phyloP scores from a whole-genome alignment of 2,329 filamentous ascomycete genomes.

The Ophiostoma sp. region DNA sequence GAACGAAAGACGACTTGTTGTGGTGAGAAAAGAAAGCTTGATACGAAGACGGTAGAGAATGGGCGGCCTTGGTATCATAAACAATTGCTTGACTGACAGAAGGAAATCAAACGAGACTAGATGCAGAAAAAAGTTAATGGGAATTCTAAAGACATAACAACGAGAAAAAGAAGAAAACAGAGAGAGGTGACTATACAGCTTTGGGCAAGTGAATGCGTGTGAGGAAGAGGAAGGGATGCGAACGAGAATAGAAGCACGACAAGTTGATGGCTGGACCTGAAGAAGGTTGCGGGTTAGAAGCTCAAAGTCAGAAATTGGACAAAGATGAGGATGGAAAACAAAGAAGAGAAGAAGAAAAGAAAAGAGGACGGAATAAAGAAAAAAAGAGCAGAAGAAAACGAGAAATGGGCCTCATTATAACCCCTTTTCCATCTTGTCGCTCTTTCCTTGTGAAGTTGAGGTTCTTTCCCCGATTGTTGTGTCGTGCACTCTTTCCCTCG shows the following conservation, averaged over 20 bases:
- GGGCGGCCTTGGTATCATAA: neutral
- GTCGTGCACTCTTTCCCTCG: neutral
- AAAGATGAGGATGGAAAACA: neutral
- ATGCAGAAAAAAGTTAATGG: neutral
- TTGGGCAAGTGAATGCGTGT: neutral
- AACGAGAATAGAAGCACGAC: neutral
- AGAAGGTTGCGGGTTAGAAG: neutral
- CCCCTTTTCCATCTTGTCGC: neutral
- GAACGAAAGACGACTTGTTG: neutral
- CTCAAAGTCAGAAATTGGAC: neutral
- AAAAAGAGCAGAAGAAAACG: neutral
- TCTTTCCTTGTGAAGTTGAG: neutral
- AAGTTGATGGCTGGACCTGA: neutral
- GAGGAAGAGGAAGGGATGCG: neutral
- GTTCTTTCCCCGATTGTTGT: neutral
- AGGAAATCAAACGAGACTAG: neutral
- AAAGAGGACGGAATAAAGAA: neutral
- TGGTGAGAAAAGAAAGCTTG: neutral
- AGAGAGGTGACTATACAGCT: neutral
- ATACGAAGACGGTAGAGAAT: neutral
- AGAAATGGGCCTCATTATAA: conserved; percentile 9
- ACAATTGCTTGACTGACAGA: neutral
- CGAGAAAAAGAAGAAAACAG: neutral
- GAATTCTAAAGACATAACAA: neutral
- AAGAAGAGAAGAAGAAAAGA: neutral